Base-by-base conservation (phyloP, 345 rosid genomes). In the Psidium friedrichsthalianum region DNA sequence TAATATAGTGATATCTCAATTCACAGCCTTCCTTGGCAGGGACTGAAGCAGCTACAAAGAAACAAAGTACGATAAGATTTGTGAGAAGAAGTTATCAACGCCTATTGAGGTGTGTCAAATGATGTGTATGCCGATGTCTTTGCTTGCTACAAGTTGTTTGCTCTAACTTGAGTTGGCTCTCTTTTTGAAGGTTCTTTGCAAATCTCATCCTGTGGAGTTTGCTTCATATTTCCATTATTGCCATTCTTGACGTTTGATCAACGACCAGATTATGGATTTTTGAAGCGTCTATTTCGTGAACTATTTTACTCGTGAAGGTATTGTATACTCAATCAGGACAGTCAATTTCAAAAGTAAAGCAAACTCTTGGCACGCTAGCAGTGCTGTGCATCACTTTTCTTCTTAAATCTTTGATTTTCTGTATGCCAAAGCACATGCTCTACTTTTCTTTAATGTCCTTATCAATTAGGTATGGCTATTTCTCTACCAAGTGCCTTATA, bases 21-120 rank as follows among this genome's bases (percentile, higher is more conserved):
- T 15, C 83, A 18, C 74, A 96, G 97, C 91, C 97, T 96, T 86
- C 99, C 99, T 11, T 96, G 98, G 99, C 99, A 94, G 91, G 99
- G 99, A 69, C 90, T 96, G 85, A 95, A 92, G 98, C 96, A 59
- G 96, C 95, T 54, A 95, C 96, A 69, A 96, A 96, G 88, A 96
- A 95, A 90, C 98, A 95, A 95, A 96, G 86, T 95, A 96, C 84
- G 97, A 96, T 87, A 91, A 94, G 91, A 95, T 96, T 87, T 93
- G 98, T 42, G 96, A 95, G 92, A 96, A 94, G 94, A 96, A 96
- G 90, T 88, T 95, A 55, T 91, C 98, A 84, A 96, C 99, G 86
- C 98, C 98, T 64, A 96, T 96, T 85, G 99, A 95, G 99, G 98
- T 95, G 84, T 86, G 78, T 57, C 44, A 29, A n/a, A 51, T 51